Base-by-base conservation (phyloP, 129 eudicot species). In the Centaurea solstitialis region DNA sequence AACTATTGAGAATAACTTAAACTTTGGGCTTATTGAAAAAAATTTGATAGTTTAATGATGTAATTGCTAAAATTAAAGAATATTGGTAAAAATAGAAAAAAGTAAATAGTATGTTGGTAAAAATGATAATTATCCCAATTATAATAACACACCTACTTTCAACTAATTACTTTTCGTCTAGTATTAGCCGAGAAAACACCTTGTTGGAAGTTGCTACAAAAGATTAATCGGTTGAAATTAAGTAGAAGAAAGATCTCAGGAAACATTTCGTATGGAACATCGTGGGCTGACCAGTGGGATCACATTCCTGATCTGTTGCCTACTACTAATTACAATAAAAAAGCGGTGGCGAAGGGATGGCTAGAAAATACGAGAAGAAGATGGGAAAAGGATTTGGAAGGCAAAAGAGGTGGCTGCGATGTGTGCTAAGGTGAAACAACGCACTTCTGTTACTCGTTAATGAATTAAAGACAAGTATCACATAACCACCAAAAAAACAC, bases 231-330 rank as follows among this genome's bases (percentile, higher is more conserved):
- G 8, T 13, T 65, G 12, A 71, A 37, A 71, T 35, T 13, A 72
- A 72, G 45, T 10, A 50, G 12, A 75, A 47, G 9, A 74, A 30
- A 4, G 40, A 82, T 76, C 77, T 82, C 81, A 20, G 66, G 64
- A 76, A 82, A 59, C 73, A 45, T 13, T 20, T 74, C 91, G 3
- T 89, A 87, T 30, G 93, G 87, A 24, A 76, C 80, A 3, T 87
- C 94, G 41, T 90, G 94, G 94, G 94, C 89, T 0, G 94, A 90
- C 76, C 94, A 90, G 71, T 90, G 94, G 94, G 94, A 90, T 77
- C 81, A 85, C 33, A 81, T 83, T 33, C 88, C 88, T 7, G 86
- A 87, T 80, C 89, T 62, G 17, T 6, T 28, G 35, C 87, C 66
- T 5, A 12, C 22, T 4, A 33, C 68, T 21, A 15, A 76, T 22